Base-by-base conservation (phyloP, 805 yeast species). In the Candida rishiriensis region DNA sequence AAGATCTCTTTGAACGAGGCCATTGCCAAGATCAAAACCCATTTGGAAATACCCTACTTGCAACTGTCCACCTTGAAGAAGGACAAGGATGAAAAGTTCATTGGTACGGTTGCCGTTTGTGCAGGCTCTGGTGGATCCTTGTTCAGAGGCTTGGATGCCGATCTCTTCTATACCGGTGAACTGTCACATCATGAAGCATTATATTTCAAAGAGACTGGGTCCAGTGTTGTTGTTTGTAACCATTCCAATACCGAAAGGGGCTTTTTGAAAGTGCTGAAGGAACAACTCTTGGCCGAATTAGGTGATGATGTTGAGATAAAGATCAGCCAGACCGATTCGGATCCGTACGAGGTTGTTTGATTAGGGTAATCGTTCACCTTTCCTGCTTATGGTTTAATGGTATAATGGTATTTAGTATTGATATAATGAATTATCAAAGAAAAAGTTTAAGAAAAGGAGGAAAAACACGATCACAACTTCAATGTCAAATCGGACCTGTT, bases 221-320 rank as follows among this genome's bases (percentile, higher is more conserved):
- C 79, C 14, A 70, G 79, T 10, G 88, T 89, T 3, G 71, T 93
- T 38, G 77, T 80, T 3, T 85, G 95, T 55, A 91, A 91, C 56
- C 99, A 93, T 58, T 78, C 95, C 15, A 91, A 91, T 61, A 88
- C 97, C 0, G 99, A 93, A 64, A 72, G 99, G 44, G 96, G 95
- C 0, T 93, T 82, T 58, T 68, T 93, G 49, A 52, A 57, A 18
- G 72, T 66, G 1, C 69, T 87, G 53, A 72, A 75, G 61, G 46
- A 60, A 18, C 81, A 78, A 57, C 69, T 88, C 45, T 46, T 42
- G 21, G 42, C 51, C 2, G 63, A 37, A 3, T 29, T 36, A 5
- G 45, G 39, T 16, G 69, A 65, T 8, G 10, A 12, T 7, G 70
- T 74, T 16, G 70, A 66, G 2, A 66, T 83, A n/a, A 49, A 51